Evolutionary conservation across 169 alveolate genomes (phyloP).

Genomic region (Babesia ovata): DNA sequence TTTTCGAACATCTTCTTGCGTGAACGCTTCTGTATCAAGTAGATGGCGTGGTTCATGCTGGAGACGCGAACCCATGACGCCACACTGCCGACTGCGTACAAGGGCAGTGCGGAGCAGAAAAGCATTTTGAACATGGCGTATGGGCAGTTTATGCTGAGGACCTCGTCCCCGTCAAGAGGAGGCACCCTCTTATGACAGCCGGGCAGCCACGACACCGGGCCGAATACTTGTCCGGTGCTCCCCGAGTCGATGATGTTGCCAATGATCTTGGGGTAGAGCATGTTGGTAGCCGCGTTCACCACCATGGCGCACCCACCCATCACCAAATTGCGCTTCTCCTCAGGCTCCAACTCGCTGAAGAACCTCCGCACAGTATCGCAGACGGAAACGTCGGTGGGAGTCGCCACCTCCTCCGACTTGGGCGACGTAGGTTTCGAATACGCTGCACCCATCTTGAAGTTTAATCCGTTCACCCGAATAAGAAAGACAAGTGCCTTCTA

Average conservation of each 20-base stretch:
- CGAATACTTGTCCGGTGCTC: constrained; percentile 18
- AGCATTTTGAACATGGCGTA: constrained; percentile 40
- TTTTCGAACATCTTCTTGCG: constrained; percentile 50
- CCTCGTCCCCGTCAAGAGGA: constrained; percentile 4
- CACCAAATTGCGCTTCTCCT: constrained; percentile 29
- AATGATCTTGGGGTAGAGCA: constrained; percentile 58
- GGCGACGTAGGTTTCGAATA: constrained; percentile 6
- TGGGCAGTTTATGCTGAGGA: constrained; percentile 9
- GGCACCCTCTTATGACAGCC: background rate
- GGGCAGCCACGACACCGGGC: constrained; percentile 1
- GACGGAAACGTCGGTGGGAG: constrained; percentile 7
- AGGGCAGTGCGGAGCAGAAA: constrained; percentile 46
- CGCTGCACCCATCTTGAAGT: background rate
- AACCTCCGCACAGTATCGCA: constrained; percentile 28
- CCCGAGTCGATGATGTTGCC: constrained; percentile 63
- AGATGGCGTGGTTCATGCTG: constrained; percentile 45
- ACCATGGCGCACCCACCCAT: constrained; percentile 52
- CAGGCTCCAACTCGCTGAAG: constrained; percentile 41
- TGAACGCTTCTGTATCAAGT: constrained; percentile 63
- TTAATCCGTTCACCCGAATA: too few relatives aligned
- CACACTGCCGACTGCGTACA: constrained; percentile 47
- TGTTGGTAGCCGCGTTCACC: constrained; percentile 54
- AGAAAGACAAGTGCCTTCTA: too few relatives aligned
- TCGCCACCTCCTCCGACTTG: constrained; percentile 2
- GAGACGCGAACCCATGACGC: constrained; percentile 62